Evolutionary conservation across 2,329 filamentous ascomycete genomes (phyloP), one percentile per base, ranked within the genome.

Genomic region (Ascochyta fabae): DNA sequence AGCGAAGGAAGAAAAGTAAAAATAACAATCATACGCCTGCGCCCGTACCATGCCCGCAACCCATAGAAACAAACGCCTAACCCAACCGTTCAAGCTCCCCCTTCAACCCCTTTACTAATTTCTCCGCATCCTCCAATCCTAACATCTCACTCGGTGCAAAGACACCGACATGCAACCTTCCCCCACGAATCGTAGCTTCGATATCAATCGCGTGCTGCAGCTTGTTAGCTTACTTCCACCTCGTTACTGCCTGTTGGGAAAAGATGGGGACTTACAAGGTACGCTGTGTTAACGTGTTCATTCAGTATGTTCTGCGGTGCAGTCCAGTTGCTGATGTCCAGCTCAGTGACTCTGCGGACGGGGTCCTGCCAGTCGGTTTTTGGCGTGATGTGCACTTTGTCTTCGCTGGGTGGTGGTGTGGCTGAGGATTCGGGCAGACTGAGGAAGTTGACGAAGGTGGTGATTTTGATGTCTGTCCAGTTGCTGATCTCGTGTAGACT

Each of bases 391-490:
- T 15, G 29, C 29, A 31, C 29, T 12, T 13, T 10, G 4, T 31
- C 6, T 31, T 31, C 29, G 29, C 23, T 40, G 65, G 8, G 70
- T 50, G 1, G 49, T 10, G 50, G 26, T 50, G 4, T 56, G 51
- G 13, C 47, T 46, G n/a, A 43, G 36, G 6, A 13, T 8, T 12
- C 13, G 47, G 83, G 83, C 5, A 86, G 72, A 47, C 81, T 86
- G 16, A 96, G 74, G 61, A 96, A 95, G 71, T 97, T 97, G 65
- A 96, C 86, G 76, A 91, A 94, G 0, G 84, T 86, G 63, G 90
- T 84, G 1, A 96, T 74, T 49, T 75, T 79, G 2, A 92, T 76
- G 0, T 88, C 89, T 0, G 90, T 94, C 92, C 92, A 96, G 15
- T 81, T 74, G 19, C 80, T 75, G 34, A 96, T 87, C 71, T 96